These are phyloP conservation scores for Skeletonema menzelii DNA, from an alignment of 108 stramenopile species.

Conservation along the genomic window DNA sequence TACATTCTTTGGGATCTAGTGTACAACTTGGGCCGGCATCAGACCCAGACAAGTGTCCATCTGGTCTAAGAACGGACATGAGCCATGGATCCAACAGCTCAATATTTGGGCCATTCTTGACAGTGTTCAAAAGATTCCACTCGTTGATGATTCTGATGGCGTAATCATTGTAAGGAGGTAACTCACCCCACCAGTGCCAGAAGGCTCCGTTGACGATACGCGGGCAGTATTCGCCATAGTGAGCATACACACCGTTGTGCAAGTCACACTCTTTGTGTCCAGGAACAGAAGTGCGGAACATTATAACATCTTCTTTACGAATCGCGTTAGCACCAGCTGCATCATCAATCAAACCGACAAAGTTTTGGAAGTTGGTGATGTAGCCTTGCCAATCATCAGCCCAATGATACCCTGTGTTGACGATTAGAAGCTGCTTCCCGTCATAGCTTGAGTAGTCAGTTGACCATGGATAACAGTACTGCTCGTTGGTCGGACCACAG, in stretches of 20 bases:
- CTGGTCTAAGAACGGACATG: slow-evolving; percentile 55
- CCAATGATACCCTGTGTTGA: slow-evolving; percentile 39
- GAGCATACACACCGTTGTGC: slow-evolving; percentile 13
- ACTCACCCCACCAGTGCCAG: slow-evolving; percentile 48
- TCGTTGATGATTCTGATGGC: slow-evolving; percentile 35
- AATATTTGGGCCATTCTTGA: slow-evolving; percentile 37
- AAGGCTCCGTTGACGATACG: slow-evolving; percentile 27
- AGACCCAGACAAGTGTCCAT: slow-evolving; percentile 49
- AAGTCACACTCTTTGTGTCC: slow-evolving; percentile 51
- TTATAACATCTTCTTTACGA: slow-evolving; percentile 35
- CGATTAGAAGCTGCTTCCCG: slow-evolving; percentile 29
- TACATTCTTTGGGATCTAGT: slow-evolving; percentile 26
- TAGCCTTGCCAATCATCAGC: slow-evolving; percentile 34
- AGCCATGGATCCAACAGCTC: slow-evolving; percentile 46
- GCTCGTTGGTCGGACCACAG: slow-evolving; percentile 21
- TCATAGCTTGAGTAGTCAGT: slow-evolving; percentile 10
- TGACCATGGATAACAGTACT: slow-evolving; percentile 46
- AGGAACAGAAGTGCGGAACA: slow-evolving; percentile 48
- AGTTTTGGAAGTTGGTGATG: slow-evolving; percentile 29
- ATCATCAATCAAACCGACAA: slow-evolving; percentile 27
- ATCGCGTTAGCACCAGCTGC: slow-evolving; percentile 9
- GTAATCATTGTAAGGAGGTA: slow-evolving; percentile 48
- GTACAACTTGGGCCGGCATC: slow-evolving; percentile 38
- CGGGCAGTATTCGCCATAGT: slow-evolving; percentile 22
- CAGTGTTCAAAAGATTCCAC: slow-evolving; percentile 33